Conservation (phyloP, 306 rosid species). For the Cucumis cinereus region DNA sequence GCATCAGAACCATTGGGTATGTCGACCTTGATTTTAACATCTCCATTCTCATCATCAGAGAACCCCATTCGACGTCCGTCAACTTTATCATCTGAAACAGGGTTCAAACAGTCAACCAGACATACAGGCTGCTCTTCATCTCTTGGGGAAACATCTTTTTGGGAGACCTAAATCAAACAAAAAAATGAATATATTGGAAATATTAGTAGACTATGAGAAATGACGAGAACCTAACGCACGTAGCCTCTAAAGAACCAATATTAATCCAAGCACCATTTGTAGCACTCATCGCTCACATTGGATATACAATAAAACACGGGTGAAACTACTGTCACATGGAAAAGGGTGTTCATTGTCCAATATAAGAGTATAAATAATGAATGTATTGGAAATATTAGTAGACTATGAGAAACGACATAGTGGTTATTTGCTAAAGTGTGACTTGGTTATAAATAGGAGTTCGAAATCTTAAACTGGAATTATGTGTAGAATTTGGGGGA, state of each 20-base stretch:
- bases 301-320: not conserved
- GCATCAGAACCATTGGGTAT: slow-evolving; percentile 27
- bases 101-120: slow-evolving; percentile 18
- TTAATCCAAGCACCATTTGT: not conserved
- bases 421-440: too few species aligned
- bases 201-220: too few species aligned
- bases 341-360: too few species aligned
- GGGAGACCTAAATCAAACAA: slow-evolving; percentile 20
- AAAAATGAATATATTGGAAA: too few species aligned
- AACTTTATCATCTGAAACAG: slow-evolving; percentile 23
- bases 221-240: too few species aligned
- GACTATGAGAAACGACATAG: too few species aligned
- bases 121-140: slow-evolving; percentile 20
- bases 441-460: too few species aligned
- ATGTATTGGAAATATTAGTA: too few species aligned
- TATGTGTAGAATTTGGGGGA: too few species aligned
- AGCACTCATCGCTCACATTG: not conserved
- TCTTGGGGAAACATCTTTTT: slow-evolving; percentile 24
- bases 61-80: slow-evolving; percentile 18
- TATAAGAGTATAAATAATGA: too few species aligned
- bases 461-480: too few species aligned
- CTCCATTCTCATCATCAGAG: slow-evolving; percentile 18
- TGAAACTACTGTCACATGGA: too few species aligned
- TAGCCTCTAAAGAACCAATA: not conserved
- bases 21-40: slow-evolving; percentile 17